Percentiles rank a stretch among this genome's conserved stretches.
Conservation (phyloP, 257 asterid genomes). For the Scutellaria barbata region DNA sequence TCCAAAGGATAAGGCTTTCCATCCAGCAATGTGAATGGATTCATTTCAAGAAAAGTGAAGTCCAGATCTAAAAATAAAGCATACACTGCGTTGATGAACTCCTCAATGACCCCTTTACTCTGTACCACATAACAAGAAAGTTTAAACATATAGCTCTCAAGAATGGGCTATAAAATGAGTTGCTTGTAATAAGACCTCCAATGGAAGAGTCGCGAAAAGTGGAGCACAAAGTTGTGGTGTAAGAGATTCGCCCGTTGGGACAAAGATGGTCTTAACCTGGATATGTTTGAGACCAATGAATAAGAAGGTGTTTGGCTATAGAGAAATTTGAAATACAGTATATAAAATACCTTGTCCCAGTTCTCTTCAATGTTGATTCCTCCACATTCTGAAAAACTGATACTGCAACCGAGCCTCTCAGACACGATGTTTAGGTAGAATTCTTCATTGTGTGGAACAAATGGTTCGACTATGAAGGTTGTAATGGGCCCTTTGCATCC, state of each 20-base stretch:
- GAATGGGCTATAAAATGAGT: no score
- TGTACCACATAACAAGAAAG: slow-evolving; percentile 34
- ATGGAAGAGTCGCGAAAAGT: slow-evolving; percentile 85
- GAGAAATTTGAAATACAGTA: background rate
- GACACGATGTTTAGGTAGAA: slow-evolving; percentile 85
- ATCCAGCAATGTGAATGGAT: slow-evolving; percentile 87
- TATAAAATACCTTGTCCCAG: slow-evolving; percentile 82
- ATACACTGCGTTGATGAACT: slow-evolving; percentile 67
- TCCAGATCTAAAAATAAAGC: slow-evolving; percentile 82
- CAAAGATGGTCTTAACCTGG: slow-evolving; percentile 77
- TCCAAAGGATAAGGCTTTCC: slow-evolving; percentile 96
- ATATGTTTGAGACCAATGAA: background rate
- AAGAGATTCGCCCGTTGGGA: slow-evolving; percentile 70
- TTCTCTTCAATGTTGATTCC: slow-evolving; percentile 96
- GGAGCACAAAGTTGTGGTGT: slow-evolving; percentile 85
- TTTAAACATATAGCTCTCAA: no score
- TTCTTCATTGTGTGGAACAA: slow-evolving; percentile 87
- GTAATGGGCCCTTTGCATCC: slow-evolving; percentile 97
- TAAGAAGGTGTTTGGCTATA: background rate
- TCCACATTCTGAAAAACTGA: slow-evolving; percentile 96
- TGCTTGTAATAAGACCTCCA: slow-evolving; percentile 59
- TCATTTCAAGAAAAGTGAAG: slow-evolving; percentile 96
- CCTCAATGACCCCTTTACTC: slow-evolving; percentile 83
- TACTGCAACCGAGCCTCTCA: slow-evolving; percentile 88
- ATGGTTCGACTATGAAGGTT: slow-evolving; percentile 91